Evolutionary conservation across 176 grass and related monocot species (phyloP).

Genomic region (Bolboschoenus planiculmis): DNA sequence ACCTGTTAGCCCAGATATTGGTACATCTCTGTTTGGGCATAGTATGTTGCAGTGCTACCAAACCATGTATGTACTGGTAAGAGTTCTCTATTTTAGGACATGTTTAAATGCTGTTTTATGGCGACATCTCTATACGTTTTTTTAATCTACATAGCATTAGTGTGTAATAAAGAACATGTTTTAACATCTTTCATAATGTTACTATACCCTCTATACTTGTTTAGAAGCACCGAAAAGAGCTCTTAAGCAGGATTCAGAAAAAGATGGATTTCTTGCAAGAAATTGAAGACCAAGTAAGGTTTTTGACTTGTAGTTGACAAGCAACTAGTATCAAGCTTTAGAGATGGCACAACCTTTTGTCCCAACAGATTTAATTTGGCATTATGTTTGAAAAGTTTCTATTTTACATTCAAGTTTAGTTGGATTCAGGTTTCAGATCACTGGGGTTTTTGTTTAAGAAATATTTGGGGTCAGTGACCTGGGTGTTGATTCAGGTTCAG

Average conservation of each 20-base stretch:
- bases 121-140: background rate
- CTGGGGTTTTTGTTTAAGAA: background rate
- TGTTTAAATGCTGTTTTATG: background rate
- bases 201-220: conserved; percentile 6
- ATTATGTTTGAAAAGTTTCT: background rate
- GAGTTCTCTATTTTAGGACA: background rate
- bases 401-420: background rate
- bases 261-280: conserved; percentile 72
- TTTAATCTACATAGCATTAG: background rate
- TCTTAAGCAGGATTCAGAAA: conserved; percentile 51
- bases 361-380: background rate
- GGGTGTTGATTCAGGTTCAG: background rate
- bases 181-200: background rate
- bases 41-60: background rate
- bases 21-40: background rate
- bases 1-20: background rate
- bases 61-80: background rate
- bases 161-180: background rate
- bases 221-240: conserved; percentile 54
- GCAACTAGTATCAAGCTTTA: background rate
- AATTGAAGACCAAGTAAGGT: conserved; percentile 78
- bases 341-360: background rate
- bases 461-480: background rate
- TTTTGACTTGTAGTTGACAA: conserved; percentile 9
- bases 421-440: background rate